Conservation (phyloP, 106 monocot species). For the Posidonia australis region DNA sequence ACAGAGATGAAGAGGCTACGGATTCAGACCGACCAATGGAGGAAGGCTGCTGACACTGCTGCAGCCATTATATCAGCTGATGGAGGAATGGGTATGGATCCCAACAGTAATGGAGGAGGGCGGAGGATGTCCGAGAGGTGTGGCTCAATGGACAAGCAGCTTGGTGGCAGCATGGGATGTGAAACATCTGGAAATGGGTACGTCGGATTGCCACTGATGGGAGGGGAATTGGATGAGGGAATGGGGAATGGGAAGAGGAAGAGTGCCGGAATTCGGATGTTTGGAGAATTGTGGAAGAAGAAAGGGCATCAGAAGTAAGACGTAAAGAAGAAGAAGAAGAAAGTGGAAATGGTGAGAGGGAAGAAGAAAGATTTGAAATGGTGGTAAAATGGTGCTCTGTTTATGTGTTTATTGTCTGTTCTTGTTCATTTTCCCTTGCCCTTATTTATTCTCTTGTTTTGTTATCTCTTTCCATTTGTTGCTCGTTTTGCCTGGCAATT, state of each 20-base stretch:
- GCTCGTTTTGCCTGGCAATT: not conserved
- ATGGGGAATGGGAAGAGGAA: slow-evolving; percentile 35
- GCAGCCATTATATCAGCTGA: slow-evolving; percentile 25
- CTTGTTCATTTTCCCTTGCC: not conserved
- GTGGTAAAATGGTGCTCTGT: not conserved
- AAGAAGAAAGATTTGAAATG: not conserved
- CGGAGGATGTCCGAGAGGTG: slow-evolving; percentile 32
- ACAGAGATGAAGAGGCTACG: slow-evolving; percentile 51
- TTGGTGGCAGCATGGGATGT: not conserved
- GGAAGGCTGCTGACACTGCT: slow-evolving; percentile 81
- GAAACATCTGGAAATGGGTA: not conserved
- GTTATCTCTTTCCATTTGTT: not conserved
- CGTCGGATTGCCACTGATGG: slow-evolving; percentile 34
- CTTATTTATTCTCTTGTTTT: not conserved
- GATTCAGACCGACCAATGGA: slow-evolving; percentile 84
- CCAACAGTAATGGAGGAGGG: slow-evolving; percentile 1
- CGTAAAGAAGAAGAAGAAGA: not conserved
- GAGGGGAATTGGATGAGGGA: slow-evolving; percentile 14
- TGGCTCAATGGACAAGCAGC: slow-evolving; percentile 51
- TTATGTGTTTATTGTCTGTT: not conserved
- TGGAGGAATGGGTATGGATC: not conserved
- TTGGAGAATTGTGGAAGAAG: slow-evolving; percentile 94
- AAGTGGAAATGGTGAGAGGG: not conserved
- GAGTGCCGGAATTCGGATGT: slow-evolving; percentile 44
- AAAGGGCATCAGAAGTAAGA: slow-evolving; percentile 41